Evolutionary conservation across 371 early-diverging fungal genomes (phyloP), one percentile per base, ranked within the genome.

Genomic region (Mortierella sp.): DNA sequence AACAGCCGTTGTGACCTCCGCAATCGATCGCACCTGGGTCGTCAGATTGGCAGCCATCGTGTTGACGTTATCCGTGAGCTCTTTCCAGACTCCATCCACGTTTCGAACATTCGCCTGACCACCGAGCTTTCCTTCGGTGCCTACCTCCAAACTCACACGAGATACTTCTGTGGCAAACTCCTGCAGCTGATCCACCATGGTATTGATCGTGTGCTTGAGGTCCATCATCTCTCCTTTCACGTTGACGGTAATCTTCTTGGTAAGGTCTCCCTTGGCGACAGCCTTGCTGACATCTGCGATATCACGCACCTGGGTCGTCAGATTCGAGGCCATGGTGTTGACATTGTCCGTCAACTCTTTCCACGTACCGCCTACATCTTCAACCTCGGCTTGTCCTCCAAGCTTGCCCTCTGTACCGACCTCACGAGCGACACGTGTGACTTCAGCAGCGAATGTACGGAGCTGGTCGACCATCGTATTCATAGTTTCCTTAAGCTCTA

Each of bases 301-400:
- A 61, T 87, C 90, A 49, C 92, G 81, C 7, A 92, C 92, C 70
- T 76, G 92, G 44, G 87, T 78, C 1, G 89, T 83, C 39, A 90
- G 84, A 52, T 87, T 91, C 49, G 71, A 70, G 0, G 92, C 89
- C 90, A 91, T 81, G 59, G 81, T 65, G 56, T 91, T 92, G 63
- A 91, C 82, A 47, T 89, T 88, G 34, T 89, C 82, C 3, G 90
- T 86, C 51, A 92, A 80, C 50, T 92, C 91, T 37, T 80, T 84
- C 92, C 92, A 94, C 4, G 86, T 80, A 32, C 94, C 94, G 19
- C 86, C 88, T 26, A 87, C 85, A 42, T 81, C 85, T 55, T 82
- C 63, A 42, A 83, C 82, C n/a, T 61, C 58, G 3, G 89, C 90
- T 56, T 88, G 88, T 9, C 87, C 86, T 23, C 91, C 91, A 1